A percentile compares a stretch with the other conserved stretches of the same genome.
Evolutionary conservation across 1,139 yeast genomes (phyloP).

Genomic region (Pichia sp.): DNA sequence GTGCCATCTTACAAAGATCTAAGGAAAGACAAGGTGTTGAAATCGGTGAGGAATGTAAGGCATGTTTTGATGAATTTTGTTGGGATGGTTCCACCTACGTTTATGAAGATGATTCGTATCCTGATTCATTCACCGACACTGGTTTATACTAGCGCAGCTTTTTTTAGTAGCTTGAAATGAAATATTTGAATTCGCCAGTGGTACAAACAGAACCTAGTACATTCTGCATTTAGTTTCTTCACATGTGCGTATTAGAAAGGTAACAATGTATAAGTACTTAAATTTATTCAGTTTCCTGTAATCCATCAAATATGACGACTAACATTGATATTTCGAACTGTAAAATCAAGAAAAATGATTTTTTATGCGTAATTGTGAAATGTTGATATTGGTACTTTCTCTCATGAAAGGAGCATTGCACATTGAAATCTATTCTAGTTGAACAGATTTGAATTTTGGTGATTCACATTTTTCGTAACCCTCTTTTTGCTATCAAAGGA

Average conservation of each 20-base stretch:
- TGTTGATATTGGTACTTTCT: no score
- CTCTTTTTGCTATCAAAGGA: no score
- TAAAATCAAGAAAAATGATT: no score
- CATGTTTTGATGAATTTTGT: conserved; percentile 70
- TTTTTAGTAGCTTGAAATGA: conserved; percentile 1
- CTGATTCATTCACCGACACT: conserved; percentile 37
- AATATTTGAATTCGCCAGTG: conserved; percentile 2
- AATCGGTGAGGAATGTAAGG: conserved; percentile 63
- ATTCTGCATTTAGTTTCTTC: conserved; percentile 1
- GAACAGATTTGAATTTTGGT: no score
- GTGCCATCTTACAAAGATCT: conserved; percentile 81
- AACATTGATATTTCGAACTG: no score
- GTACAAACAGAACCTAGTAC: background rate
- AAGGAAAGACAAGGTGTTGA: conserved; percentile 61
- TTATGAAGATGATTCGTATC: conserved; percentile 11
- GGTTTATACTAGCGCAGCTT: conserved; percentile 34
- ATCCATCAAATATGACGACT: no score
- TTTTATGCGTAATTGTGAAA: no score
- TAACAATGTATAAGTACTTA: no score
- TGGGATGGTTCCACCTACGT: conserved; percentile 45
- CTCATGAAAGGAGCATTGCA: no score
- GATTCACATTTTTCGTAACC: no score
- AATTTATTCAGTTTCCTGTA: no score
- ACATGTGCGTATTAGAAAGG: background rate
- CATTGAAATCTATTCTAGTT: no score